Conservation (phyloP, 257 asterid genomes). For the Petunia axillaris region DNA sequence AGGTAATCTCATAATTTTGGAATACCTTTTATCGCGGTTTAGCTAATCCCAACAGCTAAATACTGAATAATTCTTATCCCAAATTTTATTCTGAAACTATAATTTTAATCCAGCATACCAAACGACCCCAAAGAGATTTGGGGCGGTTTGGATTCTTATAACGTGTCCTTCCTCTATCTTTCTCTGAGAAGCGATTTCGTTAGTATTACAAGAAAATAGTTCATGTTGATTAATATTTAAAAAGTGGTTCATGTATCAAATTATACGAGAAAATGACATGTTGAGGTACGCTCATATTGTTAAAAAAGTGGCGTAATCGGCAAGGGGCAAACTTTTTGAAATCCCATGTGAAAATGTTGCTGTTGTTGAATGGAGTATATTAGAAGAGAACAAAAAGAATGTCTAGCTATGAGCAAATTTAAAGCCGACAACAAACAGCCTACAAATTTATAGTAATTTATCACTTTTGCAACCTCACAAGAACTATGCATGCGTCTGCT, state of each 20-base stretch:
- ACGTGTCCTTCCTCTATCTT: too few relatives aligned
- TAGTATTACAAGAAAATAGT: too few relatives aligned
- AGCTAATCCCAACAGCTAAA: too few relatives aligned
- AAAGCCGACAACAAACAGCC: not conserved
- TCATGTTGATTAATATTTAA: too few relatives aligned
- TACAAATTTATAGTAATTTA: not conserved
- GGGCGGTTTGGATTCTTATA: conserved; percentile 21
- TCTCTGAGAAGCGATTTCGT: too few relatives aligned
- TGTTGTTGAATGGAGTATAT: not conserved
- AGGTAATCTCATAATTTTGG: too few relatives aligned
- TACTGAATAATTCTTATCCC: too few relatives aligned
- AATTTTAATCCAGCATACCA: too few relatives aligned
- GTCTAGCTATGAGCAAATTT: not conserved
- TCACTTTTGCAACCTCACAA: not conserved
- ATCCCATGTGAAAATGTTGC: not conserved
- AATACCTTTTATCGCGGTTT: too few relatives aligned
- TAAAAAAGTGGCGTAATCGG: not conserved
- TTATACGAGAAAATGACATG: too few relatives aligned
- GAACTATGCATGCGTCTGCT: not conserved
- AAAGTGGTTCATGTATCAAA: too few relatives aligned
- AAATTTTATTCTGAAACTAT: too few relatives aligned
- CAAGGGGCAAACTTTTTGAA: not conserved
- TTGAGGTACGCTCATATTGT: not conserved
- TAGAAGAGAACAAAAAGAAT: not conserved
- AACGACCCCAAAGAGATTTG: not conserved